Percentiles rank a stretch among this genome's conserved stretches.
Conservation (phyloP, 2,329 filamentous ascomycete genomes). For the Fusarium mexicanum region DNA sequence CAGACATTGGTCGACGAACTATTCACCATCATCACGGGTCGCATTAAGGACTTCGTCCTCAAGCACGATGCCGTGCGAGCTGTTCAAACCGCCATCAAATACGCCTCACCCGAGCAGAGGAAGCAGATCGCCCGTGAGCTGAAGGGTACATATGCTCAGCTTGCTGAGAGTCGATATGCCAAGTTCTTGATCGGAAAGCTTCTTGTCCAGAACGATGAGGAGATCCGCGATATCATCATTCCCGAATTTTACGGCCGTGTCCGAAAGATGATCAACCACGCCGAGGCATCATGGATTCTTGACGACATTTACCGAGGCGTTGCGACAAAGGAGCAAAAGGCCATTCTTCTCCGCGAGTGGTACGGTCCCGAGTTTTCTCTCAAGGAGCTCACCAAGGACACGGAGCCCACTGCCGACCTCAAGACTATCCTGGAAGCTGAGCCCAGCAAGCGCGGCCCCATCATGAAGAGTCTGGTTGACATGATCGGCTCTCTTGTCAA, state of each 20-base stretch:
- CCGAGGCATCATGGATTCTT: constrained; percentile 96
- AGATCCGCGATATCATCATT: constrained; percentile 88
- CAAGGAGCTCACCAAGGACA: constrained; percentile 68
- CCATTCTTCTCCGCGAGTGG: constrained; percentile 88
- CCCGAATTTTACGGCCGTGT: constrained; percentile 96
- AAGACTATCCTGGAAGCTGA: constrained; percentile 76
- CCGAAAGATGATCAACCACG: constrained; percentile 91
- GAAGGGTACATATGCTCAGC: constrained; percentile 80
- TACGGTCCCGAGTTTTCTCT: constrained; percentile 94
- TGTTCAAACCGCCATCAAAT: constrained; percentile 96
- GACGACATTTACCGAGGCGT: constrained; percentile 95
- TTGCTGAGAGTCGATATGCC: constrained; percentile 95
- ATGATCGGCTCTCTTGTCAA: constrained; percentile 93
- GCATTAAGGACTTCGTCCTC: constrained; percentile 94
- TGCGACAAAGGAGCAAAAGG: constrained; percentile 87
- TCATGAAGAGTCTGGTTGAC: constrained; percentile 85
- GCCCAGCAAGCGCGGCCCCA: constrained; percentile 86
- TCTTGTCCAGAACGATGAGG: constrained; percentile 87
- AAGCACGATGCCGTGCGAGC: constrained; percentile 98
- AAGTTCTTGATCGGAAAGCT: constrained; percentile 98
- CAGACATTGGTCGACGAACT: constrained; percentile 88
- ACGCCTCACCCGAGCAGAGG: constrained; percentile 84
- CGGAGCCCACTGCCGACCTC: constrained; percentile 73
- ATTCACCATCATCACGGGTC: constrained; percentile 89
- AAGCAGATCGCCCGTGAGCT: constrained; percentile 88